Base-by-base conservation (phyloP, 2,329 filamentous ascomycete genomes). In the Lasiodiplodia hormozganensis region DNA sequence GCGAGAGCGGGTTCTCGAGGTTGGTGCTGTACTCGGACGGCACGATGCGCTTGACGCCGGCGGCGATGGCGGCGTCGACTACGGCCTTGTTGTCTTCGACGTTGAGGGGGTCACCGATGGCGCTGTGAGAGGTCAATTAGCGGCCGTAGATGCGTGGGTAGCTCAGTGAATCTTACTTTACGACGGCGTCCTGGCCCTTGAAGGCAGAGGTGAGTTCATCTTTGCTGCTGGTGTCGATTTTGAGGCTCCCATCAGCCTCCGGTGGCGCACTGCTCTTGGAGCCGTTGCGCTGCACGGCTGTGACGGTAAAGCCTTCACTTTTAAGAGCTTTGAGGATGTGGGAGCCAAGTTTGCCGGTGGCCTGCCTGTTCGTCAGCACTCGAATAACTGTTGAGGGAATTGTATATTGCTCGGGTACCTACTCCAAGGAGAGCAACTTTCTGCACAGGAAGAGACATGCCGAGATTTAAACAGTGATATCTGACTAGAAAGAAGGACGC, bases 21-120 rank as follows among this genome's bases (percentile, higher is more conserved):
- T 72, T 70, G 7, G 54, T 43, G 40, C 58, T 76, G 64, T 76
- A 80, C 53, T 80, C 77, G 38, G 78, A 76, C 11, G 76, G 73
- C 52, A 79, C 78, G 70, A 72, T 78, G 56, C 78, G 71, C 8
- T 75, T 76, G 4, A 79, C 77, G 3, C 73, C 74, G 6, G 76
- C 77, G 6, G 73, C 73, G 23, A 79, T 67, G 0, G 76, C 77
- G 0, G 77, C 77, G 57, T 80, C 77, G 54, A 78, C 75, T 68
- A 79, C 75, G 31, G 74, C 36, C 18, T 60, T 60, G n/a, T 43
- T 36, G n/a, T 40, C 31, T n/a, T 36, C 8, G 34, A 60, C 11
- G n/a, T 14, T 43, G 52, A 52, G n/a, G 1, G 66, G 57, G 25
- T 64, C 34, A 1, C 47, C 47, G 11, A 68, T 49, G 25, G 66